A percentile compares a stretch with the other conserved stretches of the same genome.
Evolutionary conservation across 1,139 yeast genomes (phyloP).

Genomic region (Lodderomyces jiufengensis): DNA sequence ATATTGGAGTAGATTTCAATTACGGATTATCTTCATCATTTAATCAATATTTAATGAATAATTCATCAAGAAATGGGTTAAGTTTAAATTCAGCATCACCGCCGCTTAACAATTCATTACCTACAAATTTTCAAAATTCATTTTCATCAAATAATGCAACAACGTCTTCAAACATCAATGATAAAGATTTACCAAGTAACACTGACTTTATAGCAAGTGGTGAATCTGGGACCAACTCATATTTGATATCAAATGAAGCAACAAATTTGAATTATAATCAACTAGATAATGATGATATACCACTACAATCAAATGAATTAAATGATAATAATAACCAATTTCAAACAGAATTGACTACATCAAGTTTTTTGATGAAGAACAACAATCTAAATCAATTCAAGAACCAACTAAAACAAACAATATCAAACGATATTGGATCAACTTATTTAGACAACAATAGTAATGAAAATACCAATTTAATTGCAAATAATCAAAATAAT

Average conservation of each 20-base stretch:
- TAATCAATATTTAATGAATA: not conserved
- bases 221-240: not conserved
- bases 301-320: not conserved
- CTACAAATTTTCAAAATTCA: not conserved
- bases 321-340: not conserved
- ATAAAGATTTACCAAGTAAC: slow-evolving; percentile 3
- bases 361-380: no score
- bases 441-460: slow-evolving; percentile 1
- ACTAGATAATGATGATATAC: not conserved
- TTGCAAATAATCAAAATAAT: not conserved
- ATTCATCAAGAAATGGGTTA: not conserved
- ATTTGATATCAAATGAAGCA: not conserved
- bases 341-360: not conserved
- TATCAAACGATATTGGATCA: not conserved
- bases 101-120: not conserved
- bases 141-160: no score
- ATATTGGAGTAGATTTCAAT: slow-evolving; percentile 30
- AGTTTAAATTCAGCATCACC: slow-evolving; percentile 1
- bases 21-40: slow-evolving; percentile 22
- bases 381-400: no score
- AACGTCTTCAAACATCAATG: not conserved
- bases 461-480: slow-evolving; percentile 5
- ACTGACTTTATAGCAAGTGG: not conserved
- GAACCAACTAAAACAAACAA: no score
- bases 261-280: slow-evolving; percentile 1